A percentile compares a stretch with the other conserved stretches of the same genome.
These are phyloP conservation scores for Backusella mclennaniae DNA, from an alignment of 192 early-diverging fungal genomes.

Conservation along the genomic window DNA sequence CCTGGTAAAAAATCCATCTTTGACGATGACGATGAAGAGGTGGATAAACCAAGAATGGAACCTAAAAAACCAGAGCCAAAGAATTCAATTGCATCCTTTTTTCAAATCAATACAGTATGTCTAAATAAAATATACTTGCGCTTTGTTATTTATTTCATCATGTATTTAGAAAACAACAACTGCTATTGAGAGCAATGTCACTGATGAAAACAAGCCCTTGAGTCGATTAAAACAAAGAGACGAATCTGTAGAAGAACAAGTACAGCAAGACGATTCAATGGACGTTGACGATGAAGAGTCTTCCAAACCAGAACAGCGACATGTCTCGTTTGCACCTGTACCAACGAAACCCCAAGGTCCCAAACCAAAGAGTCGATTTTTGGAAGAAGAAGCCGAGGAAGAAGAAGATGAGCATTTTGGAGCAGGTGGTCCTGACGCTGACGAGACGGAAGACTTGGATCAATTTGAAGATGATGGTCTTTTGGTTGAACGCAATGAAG, in stretches of 20 bases:
- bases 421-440: slow-evolving; percentile 28
- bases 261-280: not conserved
- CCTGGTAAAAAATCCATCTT: slow-evolving; percentile 1
- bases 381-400: slow-evolving; percentile 41
- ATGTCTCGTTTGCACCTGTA: not conserved
- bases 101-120: not conserved
- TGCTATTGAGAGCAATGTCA: not conserved
- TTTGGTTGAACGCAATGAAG: slow-evolving; percentile 28
- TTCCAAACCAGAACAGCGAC: not conserved
- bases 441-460: slow-evolving; percentile 29
- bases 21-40: not conserved
- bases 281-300: slow-evolving; percentile 1
- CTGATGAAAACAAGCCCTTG: slow-evolving; percentile 6
- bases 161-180: not conserved
- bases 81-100: slow-evolving; percentile 17
- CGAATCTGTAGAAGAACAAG: not conserved
- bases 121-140: not conserved
- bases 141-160: not conserved
- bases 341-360: not conserved
- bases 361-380: slow-evolving; percentile 15
- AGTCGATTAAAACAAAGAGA: not conserved
- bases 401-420: slow-evolving; percentile 40
- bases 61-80: slow-evolving; percentile 4
- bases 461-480: slow-evolving; percentile 39
- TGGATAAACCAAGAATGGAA: not conserved